phyloP scores from a whole-genome alignment of 2,329 filamentous ascomycete genomes.

The Cercospora sesami region DNA sequence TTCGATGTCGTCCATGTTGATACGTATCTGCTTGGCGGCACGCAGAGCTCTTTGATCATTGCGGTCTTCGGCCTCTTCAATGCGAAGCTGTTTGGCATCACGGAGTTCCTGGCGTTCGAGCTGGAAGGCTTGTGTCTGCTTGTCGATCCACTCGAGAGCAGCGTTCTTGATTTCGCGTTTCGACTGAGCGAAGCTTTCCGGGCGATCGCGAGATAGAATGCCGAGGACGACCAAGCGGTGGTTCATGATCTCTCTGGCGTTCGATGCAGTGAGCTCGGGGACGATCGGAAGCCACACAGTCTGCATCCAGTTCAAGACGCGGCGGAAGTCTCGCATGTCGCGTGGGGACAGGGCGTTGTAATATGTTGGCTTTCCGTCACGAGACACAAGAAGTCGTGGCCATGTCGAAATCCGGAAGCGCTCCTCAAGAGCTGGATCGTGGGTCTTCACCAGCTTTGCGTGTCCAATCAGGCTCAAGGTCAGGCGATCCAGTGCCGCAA shows the following conservation, averaged over 20 bases:
- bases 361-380: constrained; percentile 86
- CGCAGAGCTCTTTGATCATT: constrained; percentile 84
- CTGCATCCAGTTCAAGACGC: constrained; percentile 89
- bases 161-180: constrained; percentile 93
- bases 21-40: constrained; percentile 83
- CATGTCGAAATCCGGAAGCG: constrained; percentile 95
- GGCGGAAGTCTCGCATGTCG: constrained; percentile 85
- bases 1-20: constrained; percentile 84
- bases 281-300: constrained; percentile 95
- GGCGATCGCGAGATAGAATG: constrained; percentile 75
- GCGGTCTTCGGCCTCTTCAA: constrained; percentile 93
- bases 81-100: constrained; percentile 89
- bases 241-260: constrained; percentile 92
- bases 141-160: constrained; percentile 96
- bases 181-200: constrained; percentile 74
- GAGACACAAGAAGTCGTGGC: constrained; percentile 86
- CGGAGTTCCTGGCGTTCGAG: constrained; percentile 89
- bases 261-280: constrained; percentile 85
- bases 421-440: constrained; percentile 70
- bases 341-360: constrained; percentile 83
- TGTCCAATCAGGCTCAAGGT: constrained; percentile 87
- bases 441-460: constrained; percentile 89
- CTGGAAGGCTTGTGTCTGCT: constrained; percentile 87
- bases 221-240: constrained; percentile 92
- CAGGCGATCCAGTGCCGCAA: constrained; percentile 80